Percentiles rank a stretch among this genome's conserved stretches.
Evolutionary conservation across 2,329 filamentous ascomycete species (phyloP).

Genomic region (Hirsutella minnesotensis): DNA sequence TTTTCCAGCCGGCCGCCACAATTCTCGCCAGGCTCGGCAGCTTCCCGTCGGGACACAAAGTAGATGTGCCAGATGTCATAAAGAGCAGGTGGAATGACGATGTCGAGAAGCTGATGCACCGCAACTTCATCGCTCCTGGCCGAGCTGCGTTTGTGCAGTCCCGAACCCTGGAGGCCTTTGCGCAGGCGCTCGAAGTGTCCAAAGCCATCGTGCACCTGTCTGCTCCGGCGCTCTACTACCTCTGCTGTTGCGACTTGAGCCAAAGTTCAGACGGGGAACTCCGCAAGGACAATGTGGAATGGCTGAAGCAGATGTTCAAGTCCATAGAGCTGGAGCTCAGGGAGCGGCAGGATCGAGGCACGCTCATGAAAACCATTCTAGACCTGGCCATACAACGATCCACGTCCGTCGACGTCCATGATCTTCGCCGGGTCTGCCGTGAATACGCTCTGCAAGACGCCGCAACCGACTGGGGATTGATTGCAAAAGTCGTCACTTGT

Average conservation of each 20-base stretch:
- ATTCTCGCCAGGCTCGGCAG: constrained; percentile 29
- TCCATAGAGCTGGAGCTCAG: constrained; percentile 16
- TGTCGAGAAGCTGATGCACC: constrained; percentile 35
- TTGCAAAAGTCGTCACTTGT: constrained; percentile 28
- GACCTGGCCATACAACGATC: constrained; percentile 16
- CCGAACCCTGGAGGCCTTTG: constrained; percentile 27
- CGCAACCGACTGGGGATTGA: constrained; percentile 28
- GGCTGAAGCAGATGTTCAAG: constrained; percentile 24
- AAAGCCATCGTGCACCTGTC: constrained; percentile 21
- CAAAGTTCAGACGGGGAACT: constrained; percentile 12
- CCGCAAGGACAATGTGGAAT: constrained; percentile 24
- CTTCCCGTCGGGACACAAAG: constrained; percentile 10
- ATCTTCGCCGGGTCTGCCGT: constrained; percentile 29
- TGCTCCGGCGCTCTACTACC: constrained; percentile 31
- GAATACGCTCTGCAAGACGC: constrained; percentile 25
- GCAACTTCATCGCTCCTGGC: constrained; percentile 39
- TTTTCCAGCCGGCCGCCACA: constrained; percentile 25
- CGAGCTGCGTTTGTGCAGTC: constrained; percentile 33
- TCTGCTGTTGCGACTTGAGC: constrained; percentile 21
- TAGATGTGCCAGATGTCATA: constrained; percentile 9
- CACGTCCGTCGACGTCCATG: constrained; percentile 24
- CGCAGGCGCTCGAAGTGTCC: constrained; percentile 27
- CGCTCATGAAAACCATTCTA: constrained; percentile 18
- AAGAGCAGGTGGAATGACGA: constrained; percentile 30
- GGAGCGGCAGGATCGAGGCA: constrained; percentile 11